These are phyloP conservation scores for Malassezia slooffiae DNA, from an alignment of 1,284 basidiomycete genomes.

Conservation along the genomic window DNA sequence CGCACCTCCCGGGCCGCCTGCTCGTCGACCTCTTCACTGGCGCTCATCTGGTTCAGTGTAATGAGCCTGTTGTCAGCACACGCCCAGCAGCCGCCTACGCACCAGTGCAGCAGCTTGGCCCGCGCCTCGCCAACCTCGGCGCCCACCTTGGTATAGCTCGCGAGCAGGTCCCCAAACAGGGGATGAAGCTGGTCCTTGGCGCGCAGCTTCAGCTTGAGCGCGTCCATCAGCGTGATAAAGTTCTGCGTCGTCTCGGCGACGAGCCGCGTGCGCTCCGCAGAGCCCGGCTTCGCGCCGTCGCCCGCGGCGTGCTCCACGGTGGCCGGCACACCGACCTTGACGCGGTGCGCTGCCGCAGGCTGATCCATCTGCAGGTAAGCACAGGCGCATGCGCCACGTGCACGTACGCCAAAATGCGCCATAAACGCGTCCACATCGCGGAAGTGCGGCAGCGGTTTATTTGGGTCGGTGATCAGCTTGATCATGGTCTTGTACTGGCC, in stretches of 20 bases:
- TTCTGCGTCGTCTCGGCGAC: conserved; percentile 93
- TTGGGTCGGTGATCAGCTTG: conserved; percentile 76
- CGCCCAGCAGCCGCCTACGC: conserved; percentile 35
- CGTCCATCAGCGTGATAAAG: conserved; percentile 98
- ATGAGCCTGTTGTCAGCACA: conserved; percentile 62
- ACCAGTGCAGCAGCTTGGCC: conserved; percentile 87
- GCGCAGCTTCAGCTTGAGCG: conserved; percentile 75
- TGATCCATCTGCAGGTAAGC: conserved; percentile 62
- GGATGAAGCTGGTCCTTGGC: conserved; percentile 97
- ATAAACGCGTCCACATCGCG: conserved; percentile 59
- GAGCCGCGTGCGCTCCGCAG: conserved; percentile 81
- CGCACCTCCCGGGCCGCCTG: conserved; percentile 83
- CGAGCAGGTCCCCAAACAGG: conserved; percentile 83
- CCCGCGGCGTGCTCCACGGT: conserved; percentile 79
- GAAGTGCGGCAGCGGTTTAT: conserved; percentile 47
- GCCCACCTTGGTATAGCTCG: conserved; percentile 53
- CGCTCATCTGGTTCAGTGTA: conserved; percentile 89
- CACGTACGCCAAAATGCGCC: conserved; percentile 67
- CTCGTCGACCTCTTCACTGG: conserved; percentile 87
- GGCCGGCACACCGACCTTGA: conserved; percentile 86
- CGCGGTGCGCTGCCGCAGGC: conserved; percentile 76
- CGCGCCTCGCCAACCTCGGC: conserved; percentile 89
- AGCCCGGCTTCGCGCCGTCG: conserved; percentile 48
- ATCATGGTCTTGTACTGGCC: conserved; percentile 95
- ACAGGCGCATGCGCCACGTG: too few relatives aligned